A percentile compares a stretch with the other conserved stretches of the same genome.
Conservation (phyloP, 2,329 filamentous ascomycete species). For the Furcasterigmium furcatum region DNA sequence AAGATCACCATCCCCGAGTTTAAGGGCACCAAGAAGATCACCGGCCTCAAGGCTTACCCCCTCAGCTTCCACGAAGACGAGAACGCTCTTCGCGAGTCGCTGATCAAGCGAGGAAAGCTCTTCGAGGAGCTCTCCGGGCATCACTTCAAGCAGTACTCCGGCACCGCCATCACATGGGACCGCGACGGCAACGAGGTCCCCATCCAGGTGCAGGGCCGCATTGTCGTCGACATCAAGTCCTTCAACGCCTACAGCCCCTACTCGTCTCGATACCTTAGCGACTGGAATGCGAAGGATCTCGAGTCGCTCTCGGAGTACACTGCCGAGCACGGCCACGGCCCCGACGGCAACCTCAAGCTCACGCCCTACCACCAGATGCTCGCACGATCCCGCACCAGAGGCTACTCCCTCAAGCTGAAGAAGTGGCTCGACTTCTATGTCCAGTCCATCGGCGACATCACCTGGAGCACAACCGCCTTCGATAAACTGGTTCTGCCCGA, state of each 20-base stretch:
- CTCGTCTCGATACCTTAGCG: conserved; percentile 20
- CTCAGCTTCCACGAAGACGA: conserved; percentile 37
- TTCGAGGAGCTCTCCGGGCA: conserved; percentile 43
- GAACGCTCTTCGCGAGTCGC: conserved; percentile 24
- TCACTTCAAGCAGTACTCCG: conserved; percentile 44
- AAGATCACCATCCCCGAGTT: conserved; percentile 35
- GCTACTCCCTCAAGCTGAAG: conserved; percentile 46
- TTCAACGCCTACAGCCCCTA: conserved; percentile 32
- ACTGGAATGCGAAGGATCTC: conserved; percentile 27
- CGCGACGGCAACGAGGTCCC: conserved; percentile 21
- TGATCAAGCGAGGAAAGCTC: conserved; percentile 36
- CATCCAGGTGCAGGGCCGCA: conserved; percentile 25
- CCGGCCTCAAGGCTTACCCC: conserved; percentile 39
- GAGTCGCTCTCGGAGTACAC: conserved; percentile 21
- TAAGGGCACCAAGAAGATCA: conserved; percentile 39
- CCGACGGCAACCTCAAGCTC: conserved; percentile 19
- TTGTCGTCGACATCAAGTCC: conserved; percentile 33
- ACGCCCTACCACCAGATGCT: conserved; percentile 29
- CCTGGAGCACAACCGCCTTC: conserved; percentile 47
- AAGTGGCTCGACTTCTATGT: conserved; percentile 47
- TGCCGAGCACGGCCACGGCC: conserved; percentile 16
- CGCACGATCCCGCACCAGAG: conserved; percentile 29
- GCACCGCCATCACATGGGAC: conserved; percentile 32
- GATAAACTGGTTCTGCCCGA: conserved; percentile 43
- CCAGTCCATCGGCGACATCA: conserved; percentile 38